Percentiles rank a stretch among this genome's conserved stretches.
phyloP scores from a whole-genome alignment of 805 yeast genomes.

The Hanseniaspora hatyaiensis region DNA sequence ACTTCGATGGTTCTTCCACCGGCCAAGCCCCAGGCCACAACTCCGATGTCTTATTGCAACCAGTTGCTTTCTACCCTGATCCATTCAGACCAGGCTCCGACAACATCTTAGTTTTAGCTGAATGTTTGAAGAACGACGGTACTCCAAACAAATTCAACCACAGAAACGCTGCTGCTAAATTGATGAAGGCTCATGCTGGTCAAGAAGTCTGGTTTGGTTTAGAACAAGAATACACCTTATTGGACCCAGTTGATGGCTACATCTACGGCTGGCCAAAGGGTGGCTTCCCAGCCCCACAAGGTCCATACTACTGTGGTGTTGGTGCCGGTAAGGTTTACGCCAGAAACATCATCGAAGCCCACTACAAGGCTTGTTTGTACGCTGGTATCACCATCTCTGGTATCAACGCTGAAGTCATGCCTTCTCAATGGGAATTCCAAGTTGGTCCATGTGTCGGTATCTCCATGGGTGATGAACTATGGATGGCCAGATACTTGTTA shows the following conservation, averaged over 20 bases:
- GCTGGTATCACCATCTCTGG: slow-evolving; percentile 88
- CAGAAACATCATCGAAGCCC: slow-evolving; percentile 97
- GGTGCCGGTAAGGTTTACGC: slow-evolving; percentile 98
- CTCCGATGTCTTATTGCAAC: slow-evolving; percentile 89
- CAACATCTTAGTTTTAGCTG: slow-evolving; percentile 86
- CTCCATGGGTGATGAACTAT: slow-evolving; percentile 91
- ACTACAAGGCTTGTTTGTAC: slow-evolving; percentile 93
- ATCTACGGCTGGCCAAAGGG: slow-evolving; percentile 99
- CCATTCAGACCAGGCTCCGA: slow-evolving; percentile 92
- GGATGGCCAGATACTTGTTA: slow-evolving; percentile 89
- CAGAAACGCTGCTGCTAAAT: slow-evolving; percentile 91
- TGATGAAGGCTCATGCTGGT: slow-evolving; percentile 80
- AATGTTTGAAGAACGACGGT: slow-evolving; percentile 97
- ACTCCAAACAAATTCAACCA: slow-evolving; percentile 98
- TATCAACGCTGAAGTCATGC: slow-evolving; percentile 99
- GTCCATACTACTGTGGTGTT: slow-evolving; percentile 99
- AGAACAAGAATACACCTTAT: slow-evolving; percentile 96
- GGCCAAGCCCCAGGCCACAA: slow-evolving; percentile 97
- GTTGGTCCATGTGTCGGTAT: slow-evolving; percentile 97
- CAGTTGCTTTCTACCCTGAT: slow-evolving; percentile 89
- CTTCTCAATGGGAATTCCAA: slow-evolving; percentile 99
- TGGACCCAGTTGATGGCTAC: slow-evolving; percentile 68
- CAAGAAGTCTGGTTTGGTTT: slow-evolving; percentile 93
- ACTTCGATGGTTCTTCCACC: slow-evolving; percentile 97
- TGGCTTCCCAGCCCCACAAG: slow-evolving; percentile 99